Evolutionary conservation across 805 yeast species (phyloP), one percentile per base, ranked within the genome.

Genomic region (Groenewaldozyma salmanticensis): DNA sequence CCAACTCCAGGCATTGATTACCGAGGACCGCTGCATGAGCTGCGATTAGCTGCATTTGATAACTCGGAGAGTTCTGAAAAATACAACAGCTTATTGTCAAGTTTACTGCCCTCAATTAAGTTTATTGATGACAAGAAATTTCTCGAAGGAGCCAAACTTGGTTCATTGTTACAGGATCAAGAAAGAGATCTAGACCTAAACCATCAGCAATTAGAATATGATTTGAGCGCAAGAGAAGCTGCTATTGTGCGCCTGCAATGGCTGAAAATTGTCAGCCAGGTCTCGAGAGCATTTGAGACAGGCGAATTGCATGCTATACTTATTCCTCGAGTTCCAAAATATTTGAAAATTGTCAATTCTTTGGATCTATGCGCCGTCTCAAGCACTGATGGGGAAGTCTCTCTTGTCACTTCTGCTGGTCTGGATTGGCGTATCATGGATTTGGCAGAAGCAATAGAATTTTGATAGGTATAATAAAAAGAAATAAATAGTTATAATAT

Each of bases 1-100:
- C 36, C 34, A 13, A 44, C 47, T 4, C 47, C 47, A 4, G 42
- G 39, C 11, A 44, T 44, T 33, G 47, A 44, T 21, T 44, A 37
- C 22, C 21, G 47, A 18, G 43, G 44, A 5, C n/a, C 29, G 7
- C 13, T 24, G 13, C 11, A 7, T 24, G 29, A 13, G 11, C 13
- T 24, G 13, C 29, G 29, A 9, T 13, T 24, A 9, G 29, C 11
- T 24, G 13, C 13, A 7, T 24, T 24, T 13, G n/a, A n/a, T n/a
- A n/a, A n/a, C n/a, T 24, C 29, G 29, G 7, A 7, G 13, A 13
- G 7, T 9, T 9, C 11, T 13, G 11, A 7, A 13, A 24, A 24
- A 9, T 9, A 24, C 29, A 24, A 24, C 13, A 24, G 13, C 13
- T 24, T 9, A 7, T 9, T 24, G 13, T 24, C 7, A 9, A 13